Percentiles rank a stretch among this genome's conserved stretches.
phyloP scores from a whole-genome alignment of 768 basidiomycete genomes.

The Amanita muscaria region DNA sequence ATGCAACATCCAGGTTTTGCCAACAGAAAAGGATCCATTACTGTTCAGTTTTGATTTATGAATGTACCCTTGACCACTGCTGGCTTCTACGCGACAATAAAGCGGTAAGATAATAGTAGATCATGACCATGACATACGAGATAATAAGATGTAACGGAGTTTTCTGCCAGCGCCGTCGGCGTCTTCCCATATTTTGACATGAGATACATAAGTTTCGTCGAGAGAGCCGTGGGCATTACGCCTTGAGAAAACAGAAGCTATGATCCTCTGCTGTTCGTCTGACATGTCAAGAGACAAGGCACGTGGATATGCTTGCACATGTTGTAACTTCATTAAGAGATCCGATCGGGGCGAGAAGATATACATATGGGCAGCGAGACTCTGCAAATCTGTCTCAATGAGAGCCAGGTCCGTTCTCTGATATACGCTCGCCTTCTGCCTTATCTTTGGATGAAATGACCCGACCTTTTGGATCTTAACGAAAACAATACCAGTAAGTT shows the following conservation, averaged over 20 bases:
- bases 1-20: constrained; percentile 87
- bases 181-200: constrained; percentile 94
- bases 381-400: not conserved
- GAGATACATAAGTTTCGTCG: constrained; percentile 77
- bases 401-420: not conserved
- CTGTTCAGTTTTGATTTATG: constrained; percentile 97
- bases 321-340: constrained; percentile 4
- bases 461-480: constrained; percentile 1
- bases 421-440: not conserved
- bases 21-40: constrained; percentile 91
- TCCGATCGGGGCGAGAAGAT: constrained; percentile 4
- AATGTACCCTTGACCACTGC: constrained; percentile 58
- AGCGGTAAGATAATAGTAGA: constrained; percentile 1
- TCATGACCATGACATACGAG: constrained; percentile 51
- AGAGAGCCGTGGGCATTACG: constrained; percentile 53
- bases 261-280: constrained; percentile 61
- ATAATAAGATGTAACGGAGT: constrained; percentile 83
- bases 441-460: constrained; percentile 3
- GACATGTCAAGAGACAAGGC: constrained; percentile 22
- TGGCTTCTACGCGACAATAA: constrained; percentile 38
- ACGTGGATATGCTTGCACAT: constrained; percentile 3
- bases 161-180: constrained; percentile 68
- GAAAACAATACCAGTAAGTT: constrained; percentile 31
- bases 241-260: constrained; percentile 75
- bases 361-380: not conserved